These are phyloP conservation scores for Trichoderma arundinaceum DNA, from an alignment of 2,329 filamentous ascomycete species.

Conservation along the genomic window DNA sequence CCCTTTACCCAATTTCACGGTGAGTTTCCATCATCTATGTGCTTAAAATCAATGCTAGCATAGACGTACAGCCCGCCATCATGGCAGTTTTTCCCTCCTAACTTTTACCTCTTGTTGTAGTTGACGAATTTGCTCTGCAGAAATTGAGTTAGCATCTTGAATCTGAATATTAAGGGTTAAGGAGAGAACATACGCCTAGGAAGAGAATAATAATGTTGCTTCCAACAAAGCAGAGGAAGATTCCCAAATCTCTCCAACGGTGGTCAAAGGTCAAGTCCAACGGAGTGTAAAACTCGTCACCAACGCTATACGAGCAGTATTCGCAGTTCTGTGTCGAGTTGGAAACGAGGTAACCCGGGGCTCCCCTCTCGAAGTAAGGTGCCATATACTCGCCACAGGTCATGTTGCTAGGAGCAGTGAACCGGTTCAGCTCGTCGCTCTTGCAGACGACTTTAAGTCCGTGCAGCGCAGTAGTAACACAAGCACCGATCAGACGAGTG, in stretches of 20 bases:
- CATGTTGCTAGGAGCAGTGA: slow-evolving; percentile 68
- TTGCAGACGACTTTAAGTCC: slow-evolving; percentile 66
- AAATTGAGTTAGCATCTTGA: slow-evolving; percentile 25
- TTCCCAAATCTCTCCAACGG: slow-evolving; percentile 83
- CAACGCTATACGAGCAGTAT: slow-evolving; percentile 82
- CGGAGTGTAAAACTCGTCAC: slow-evolving; percentile 77
- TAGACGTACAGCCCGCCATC: not conserved
- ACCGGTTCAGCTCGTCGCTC: slow-evolving; percentile 66
- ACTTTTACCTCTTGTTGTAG: slow-evolving; percentile 55
- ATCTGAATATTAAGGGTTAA: not conserved
- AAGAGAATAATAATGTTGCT: slow-evolving; percentile 73
- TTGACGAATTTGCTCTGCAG: slow-evolving; percentile 58
- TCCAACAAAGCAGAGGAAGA: slow-evolving; percentile 74
- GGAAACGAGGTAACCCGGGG: slow-evolving; percentile 72
- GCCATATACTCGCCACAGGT: slow-evolving; percentile 79
- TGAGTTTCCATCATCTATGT: not conserved
- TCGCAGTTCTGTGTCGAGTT: slow-evolving; percentile 71
- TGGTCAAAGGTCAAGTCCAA: slow-evolving; percentile 70
- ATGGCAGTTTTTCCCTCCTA: too few species aligned
- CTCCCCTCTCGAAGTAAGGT: slow-evolving; percentile 70
- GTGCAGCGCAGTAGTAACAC: slow-evolving; percentile 79
- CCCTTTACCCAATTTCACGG: not conserved
- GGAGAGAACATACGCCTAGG: slow-evolving; percentile 53
- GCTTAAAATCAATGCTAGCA: not conserved
- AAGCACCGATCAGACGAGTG: slow-evolving; percentile 79